Conservation (phyloP, 2,329 filamentous ascomycete species). For the Monascus ruber region DNA sequence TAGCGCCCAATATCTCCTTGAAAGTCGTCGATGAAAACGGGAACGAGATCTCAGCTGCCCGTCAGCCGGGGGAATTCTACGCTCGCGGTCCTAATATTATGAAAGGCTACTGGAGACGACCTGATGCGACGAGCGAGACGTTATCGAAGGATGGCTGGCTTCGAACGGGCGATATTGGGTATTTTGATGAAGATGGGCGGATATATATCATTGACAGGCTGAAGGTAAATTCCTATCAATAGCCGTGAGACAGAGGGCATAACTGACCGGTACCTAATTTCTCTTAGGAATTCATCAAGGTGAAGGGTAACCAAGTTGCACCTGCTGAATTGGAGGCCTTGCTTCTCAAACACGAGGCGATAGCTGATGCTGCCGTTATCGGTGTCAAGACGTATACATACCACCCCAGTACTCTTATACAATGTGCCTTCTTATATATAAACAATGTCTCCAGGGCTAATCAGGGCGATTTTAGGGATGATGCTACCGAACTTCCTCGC, state of each 20-base stretch:
- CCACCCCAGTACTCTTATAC: too few relatives aligned
- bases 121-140: constrained; percentile 33
- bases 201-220: constrained; percentile 43
- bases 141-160: constrained; percentile 42
- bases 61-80: constrained; percentile 39
- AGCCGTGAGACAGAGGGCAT: too few relatives aligned
- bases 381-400: too few relatives aligned
- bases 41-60: constrained; percentile 39
- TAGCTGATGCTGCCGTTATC: constrained; percentile 35
- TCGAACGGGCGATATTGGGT: constrained; percentile 44
- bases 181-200: constrained; percentile 31
- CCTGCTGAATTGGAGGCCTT: constrained; percentile 36
- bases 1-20: constrained; percentile 22
- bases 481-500: too few relatives aligned
- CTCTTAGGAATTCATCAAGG: constrained; percentile 38
- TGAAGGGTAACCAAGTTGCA: constrained; percentile 39
- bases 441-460: too few relatives aligned
- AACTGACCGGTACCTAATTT: too few relatives aligned
- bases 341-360: constrained; percentile 31
- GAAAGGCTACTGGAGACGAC: constrained; percentile 41
- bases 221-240: too few relatives aligned
- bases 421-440: too few relatives aligned
- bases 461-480: too few relatives aligned
- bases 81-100: constrained; percentile 40
- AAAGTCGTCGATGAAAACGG: constrained; percentile 45